A percentile compares a stretch with the other conserved stretches of the same genome.
Conservation (phyloP, 2,329 filamentous ascomycete genomes). For the Amesomyces nigricolor region DNA sequence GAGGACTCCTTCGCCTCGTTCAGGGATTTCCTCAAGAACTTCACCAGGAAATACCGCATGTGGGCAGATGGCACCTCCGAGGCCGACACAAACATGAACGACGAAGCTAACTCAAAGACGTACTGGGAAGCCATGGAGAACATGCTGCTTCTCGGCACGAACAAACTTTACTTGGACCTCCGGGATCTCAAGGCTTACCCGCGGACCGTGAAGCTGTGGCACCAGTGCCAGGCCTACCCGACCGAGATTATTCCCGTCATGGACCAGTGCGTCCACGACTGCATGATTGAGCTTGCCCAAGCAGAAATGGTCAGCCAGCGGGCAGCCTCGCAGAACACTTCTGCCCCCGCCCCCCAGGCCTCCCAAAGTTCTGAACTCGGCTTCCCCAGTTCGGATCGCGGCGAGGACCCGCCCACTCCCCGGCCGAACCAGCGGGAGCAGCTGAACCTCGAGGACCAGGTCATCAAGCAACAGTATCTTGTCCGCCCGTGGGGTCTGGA, state of each 20-base stretch:
- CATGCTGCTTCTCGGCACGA: constrained; percentile 82
- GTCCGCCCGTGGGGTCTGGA: constrained; percentile 88
- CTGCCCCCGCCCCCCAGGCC: constrained; percentile 41
- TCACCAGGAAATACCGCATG: constrained; percentile 80
- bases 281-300: constrained; percentile 84
- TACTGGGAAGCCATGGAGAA: constrained; percentile 82
- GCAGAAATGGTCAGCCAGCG: constrained; percentile 69
- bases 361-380: constrained; percentile 67
- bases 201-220: constrained; percentile 86
- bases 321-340: constrained; percentile 48
- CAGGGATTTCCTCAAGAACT: constrained; percentile 78
- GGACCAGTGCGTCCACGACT: constrained; percentile 89
- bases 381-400: constrained; percentile 72
- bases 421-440: constrained; percentile 40
- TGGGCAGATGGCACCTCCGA: constrained; percentile 72
- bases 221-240: constrained; percentile 89
- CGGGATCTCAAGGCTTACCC: constrained; percentile 89
- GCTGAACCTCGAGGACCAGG: constrained; percentile 68
- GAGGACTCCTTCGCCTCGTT: constrained; percentile 81
- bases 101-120: constrained; percentile 85
- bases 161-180: constrained; percentile 80
- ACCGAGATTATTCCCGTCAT: constrained; percentile 95
- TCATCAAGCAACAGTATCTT: constrained; percentile 73
- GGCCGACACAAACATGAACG: constrained; percentile 77
- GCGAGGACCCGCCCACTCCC: constrained; percentile 45